Evolutionary conservation across 345 rosid genomes (phyloP).

Genomic region (Draba incana): DNA sequence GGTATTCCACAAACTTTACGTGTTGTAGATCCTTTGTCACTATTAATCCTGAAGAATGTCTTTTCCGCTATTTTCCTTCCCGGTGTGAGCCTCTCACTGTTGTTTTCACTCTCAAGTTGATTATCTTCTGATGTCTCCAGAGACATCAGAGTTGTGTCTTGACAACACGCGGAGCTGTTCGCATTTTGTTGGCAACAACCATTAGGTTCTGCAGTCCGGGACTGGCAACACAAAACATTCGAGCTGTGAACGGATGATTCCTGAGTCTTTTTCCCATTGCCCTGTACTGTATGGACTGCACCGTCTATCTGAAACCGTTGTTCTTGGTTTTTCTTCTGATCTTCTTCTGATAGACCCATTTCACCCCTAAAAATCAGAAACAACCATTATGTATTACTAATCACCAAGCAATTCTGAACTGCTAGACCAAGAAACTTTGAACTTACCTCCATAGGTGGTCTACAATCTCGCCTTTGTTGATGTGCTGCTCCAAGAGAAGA

Average conservation of each 20-base stretch:
- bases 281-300: conserved; percentile 32
- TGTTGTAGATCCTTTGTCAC: conserved; percentile 52
- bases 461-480: conserved; percentile 80
- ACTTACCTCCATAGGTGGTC: conserved; percentile 85
- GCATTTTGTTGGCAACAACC: conserved; percentile 74
- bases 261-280: conserved; percentile 41
- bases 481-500: conserved; percentile 77
- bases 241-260: conserved; percentile 40
- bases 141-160: conserved; percentile 42
- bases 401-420: conserved; percentile 8
- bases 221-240: conserved; percentile 30
- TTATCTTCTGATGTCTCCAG: conserved; percentile 45
- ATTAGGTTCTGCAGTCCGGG: conserved; percentile 47
- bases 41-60: conserved; percentile 46
- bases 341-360: conserved; percentile 88
- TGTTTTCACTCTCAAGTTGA: conserved; percentile 39
- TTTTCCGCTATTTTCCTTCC: conserved; percentile 62
- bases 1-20: conserved; percentile 64
- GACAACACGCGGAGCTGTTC: conserved; percentile 51
- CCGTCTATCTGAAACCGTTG: conserved; percentile 58
- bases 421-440: conserved; percentile 24
- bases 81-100: conserved; percentile 43
- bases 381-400: conserved; percentile 13
- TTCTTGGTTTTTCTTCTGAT: conserved; percentile 67
- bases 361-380: conserved; percentile 66